Percentiles rank a stretch among this genome's conserved stretches.
phyloP scores from a whole-genome alignment of 2,329 filamentous ascomycete species.

The Pseudogymnoascus sp. region DNA sequence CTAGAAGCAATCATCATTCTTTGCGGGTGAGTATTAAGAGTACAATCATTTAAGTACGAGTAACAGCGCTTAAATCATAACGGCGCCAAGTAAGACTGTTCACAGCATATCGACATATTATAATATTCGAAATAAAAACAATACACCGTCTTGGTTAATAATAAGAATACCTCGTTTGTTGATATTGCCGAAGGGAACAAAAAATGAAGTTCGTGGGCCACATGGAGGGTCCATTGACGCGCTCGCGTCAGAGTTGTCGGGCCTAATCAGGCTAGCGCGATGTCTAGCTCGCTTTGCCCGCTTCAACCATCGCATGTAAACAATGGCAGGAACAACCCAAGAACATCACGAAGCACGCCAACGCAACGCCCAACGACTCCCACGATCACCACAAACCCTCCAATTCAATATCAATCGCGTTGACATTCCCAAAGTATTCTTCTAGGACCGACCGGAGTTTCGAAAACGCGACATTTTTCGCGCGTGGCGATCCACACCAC shows the following conservation, averaged over 20 bases:
- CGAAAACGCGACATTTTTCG: conserved; percentile 4
- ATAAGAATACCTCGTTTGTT: neutral
- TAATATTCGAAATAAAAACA: neutral
- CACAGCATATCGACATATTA: neutral
- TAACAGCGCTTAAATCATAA: neutral
- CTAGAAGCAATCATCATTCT: neutral
- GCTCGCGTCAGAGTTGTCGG: conserved; percentile 3
- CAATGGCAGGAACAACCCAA: conserved; percentile 6
- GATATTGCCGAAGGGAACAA: neutral
- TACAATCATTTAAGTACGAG: neutral
- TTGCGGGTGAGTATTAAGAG: neutral
- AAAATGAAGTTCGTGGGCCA: neutral
- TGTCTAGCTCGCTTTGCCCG: neutral
- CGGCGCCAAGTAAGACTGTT: neutral
- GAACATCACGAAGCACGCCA: conserved; percentile 6
- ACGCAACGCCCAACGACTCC: neutral
- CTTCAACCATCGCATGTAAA: conserved; percentile 1
- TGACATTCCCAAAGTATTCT: neutral
- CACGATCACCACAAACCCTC: neutral
- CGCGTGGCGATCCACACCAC: neutral
- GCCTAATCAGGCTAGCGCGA: conserved; percentile 1
- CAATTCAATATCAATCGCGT: neutral
- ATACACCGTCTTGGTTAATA: neutral
- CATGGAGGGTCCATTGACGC: neutral
- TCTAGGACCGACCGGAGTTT: neutral